Conservation (phyloP, 805 yeast species). For the Ogataea polymorpha region DNA sequence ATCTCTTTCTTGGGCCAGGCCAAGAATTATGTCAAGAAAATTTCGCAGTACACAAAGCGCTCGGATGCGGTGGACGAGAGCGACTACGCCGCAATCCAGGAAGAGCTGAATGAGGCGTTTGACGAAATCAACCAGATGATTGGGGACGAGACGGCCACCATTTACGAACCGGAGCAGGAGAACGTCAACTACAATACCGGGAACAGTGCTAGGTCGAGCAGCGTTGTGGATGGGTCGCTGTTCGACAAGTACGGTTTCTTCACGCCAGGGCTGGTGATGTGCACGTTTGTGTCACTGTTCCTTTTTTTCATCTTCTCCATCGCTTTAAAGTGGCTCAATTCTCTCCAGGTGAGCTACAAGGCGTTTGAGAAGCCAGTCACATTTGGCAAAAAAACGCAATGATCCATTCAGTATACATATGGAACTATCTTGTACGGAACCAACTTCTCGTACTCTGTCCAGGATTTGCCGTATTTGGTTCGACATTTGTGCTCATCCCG, state of each 20-base stretch:
- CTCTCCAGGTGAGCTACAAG: conserved; percentile 73
- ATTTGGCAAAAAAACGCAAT: conserved; percentile 45
- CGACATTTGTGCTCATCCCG: conserved; percentile 93
- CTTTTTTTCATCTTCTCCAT: conserved; percentile 53
- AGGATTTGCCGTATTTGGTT: conserved; percentile 77
- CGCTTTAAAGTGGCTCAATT: conserved; percentile 70
- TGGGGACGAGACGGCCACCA: conserved; percentile 25
- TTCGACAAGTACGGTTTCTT: conserved; percentile 69
- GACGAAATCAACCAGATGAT: conserved; percentile 28
- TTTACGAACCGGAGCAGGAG: conserved; percentile 6
- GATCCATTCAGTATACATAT: conserved; percentile 56
- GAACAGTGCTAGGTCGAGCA: conserved; percentile 2
- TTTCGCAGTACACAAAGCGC: conserved; percentile 13
- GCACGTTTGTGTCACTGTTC: conserved; percentile 61
- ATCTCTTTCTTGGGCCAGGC: conserved; percentile 20
- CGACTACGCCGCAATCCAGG: conserved; percentile 26
- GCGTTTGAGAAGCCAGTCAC: conserved; percentile 72
- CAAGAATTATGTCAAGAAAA: conserved; percentile 13
- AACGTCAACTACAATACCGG: not conserved
- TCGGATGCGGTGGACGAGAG: conserved; percentile 22
- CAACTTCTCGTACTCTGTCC: conserved; percentile 74
- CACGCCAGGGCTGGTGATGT: conserved; percentile 79
- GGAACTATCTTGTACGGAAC: conserved; percentile 94
- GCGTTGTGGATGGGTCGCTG: conserved; percentile 36
- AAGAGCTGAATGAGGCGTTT: conserved; percentile 31